Evolutionary conservation across 163 green algal species (phyloP).

Genomic region (Chloromonas sp.): DNA sequence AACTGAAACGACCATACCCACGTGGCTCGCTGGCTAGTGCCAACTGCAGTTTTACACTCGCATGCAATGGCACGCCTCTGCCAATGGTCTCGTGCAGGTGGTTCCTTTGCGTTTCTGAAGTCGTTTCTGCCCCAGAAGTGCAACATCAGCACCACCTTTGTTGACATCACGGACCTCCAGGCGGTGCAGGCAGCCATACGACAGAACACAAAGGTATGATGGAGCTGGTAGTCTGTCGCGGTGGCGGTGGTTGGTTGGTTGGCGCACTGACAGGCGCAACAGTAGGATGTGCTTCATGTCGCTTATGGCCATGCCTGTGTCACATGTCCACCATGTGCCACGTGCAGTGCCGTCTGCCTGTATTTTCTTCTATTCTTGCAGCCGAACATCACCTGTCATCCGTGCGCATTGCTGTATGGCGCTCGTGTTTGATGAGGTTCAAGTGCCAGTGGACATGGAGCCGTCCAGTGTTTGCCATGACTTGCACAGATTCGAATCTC

Average conservation of each 20-base stretch:
- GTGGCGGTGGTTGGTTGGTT: background rate
- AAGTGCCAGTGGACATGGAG: no score
- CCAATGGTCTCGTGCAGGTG: constrained; percentile 26
- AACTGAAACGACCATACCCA: background rate
- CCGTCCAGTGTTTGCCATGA: no score
- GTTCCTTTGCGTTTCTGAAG: constrained; percentile 62
- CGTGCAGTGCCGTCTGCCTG: no score
- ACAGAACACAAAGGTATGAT: constrained; percentile 38
- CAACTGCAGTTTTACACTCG: background rate
- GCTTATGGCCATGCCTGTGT: background rate
- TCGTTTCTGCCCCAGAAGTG: constrained; percentile 60
- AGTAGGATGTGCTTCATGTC: background rate
- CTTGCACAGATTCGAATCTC: no score
- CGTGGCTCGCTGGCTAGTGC: background rate
- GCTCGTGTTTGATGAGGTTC: no score
- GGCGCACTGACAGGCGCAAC: background rate
- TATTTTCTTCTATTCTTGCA: no score
- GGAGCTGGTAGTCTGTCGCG: background rate
- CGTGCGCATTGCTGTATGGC: no score
- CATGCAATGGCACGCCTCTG: background rate
- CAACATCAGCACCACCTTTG: constrained; percentile 58
- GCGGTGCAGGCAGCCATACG: constrained; percentile 45
- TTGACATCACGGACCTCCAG: constrained; percentile 54
- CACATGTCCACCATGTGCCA: background rate
- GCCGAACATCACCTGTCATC: no score